Evolutionary conservation across 805 yeast species (phyloP).

Genomic region (Saturnispora sanitii): DNA sequence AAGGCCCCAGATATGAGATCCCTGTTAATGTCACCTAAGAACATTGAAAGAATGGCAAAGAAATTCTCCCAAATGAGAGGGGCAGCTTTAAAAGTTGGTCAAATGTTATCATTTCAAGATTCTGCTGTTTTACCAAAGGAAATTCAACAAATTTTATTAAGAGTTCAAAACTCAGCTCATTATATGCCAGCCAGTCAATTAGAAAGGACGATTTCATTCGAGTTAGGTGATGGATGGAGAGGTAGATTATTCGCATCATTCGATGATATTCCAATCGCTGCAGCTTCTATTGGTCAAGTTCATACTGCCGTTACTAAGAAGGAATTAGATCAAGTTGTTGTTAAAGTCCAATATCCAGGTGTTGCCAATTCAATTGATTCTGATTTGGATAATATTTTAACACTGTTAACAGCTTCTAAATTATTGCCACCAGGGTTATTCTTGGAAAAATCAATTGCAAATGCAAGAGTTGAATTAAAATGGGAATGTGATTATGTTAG

Average conservation of each 20-base stretch:
- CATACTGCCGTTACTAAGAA: conserved; percentile 64
- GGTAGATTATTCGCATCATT: conserved; percentile 54
- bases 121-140: conserved; percentile 75
- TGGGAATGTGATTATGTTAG: conserved; percentile 97
- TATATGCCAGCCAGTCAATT: conserved; percentile 94
- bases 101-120: conserved; percentile 92
- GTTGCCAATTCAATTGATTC: conserved; percentile 90
- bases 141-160: conserved; percentile 64
- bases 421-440: conserved; percentile 86
- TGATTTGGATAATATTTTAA: conserved; percentile 75
- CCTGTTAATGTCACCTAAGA: conserved; percentile 65
- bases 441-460: conserved; percentile 82
- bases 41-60: conserved; percentile 79
- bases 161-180: conserved; percentile 91
- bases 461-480: conserved; percentile 84
- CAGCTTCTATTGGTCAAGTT: conserved; percentile 96
- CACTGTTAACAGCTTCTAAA: conserved; percentile 78
- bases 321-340: conserved; percentile 70
- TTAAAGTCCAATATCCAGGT: conserved; percentile 95
- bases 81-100: conserved; percentile 98
- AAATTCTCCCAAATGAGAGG: conserved; percentile 94
- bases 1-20: conserved; percentile 41
- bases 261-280: conserved; percentile 87
- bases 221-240: conserved; percentile 78
- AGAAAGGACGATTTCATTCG: conserved; percentile 58